Base-by-base conservation (phyloP, 441 rosid genomes). In the Adansonia madagascariensis region DNA sequence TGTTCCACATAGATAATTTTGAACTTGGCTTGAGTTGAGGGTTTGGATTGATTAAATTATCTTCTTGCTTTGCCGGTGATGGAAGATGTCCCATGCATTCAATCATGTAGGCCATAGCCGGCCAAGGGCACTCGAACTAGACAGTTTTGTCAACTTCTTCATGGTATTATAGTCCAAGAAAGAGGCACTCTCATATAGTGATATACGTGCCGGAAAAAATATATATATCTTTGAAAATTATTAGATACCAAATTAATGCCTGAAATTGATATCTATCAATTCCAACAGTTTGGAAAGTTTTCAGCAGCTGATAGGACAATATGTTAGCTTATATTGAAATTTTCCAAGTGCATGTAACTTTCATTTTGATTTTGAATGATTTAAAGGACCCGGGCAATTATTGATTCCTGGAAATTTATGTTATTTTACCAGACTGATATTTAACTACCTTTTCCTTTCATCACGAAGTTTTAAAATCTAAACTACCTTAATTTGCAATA, bases 21-120 rank as follows among this genome's bases (percentile, higher is more conserved):
- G 4, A 22, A 47, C 11, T 4, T 46, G 39, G 39, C 39, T 35
- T 35, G 39, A 35, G 39, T 66, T 10, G 8, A 44, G 44, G 22
- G 43, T 14, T 69, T 69, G 17, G 15, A 1, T 39, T 39, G 49
- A 64, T 64, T 41, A 27, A 11, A 68, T 24, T 59, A 14, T 47
- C 31, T 62, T 52, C 10, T 64, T 35, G 31, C 12, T 15, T 35
- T 70, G 82, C 71, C 73, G 76, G 79, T 64, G 31, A 46, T 3
- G 17, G 31, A 62, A 66, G 55, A 31, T 73, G 75, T 15, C 75
- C 76, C 77, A 65, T 20, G 75, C 77, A 77, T 68, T 81, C 67
- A 77, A 50, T 81, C 80, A 75, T 49, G 78, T 73, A 73, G 82
- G 80, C 75, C 84, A 70, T 62, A 43, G 60, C 74, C 75, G 75